These are phyloP conservation scores for Withania somnifera DNA, from an alignment of 305 asterid genomes.

Conservation along the genomic window DNA sequence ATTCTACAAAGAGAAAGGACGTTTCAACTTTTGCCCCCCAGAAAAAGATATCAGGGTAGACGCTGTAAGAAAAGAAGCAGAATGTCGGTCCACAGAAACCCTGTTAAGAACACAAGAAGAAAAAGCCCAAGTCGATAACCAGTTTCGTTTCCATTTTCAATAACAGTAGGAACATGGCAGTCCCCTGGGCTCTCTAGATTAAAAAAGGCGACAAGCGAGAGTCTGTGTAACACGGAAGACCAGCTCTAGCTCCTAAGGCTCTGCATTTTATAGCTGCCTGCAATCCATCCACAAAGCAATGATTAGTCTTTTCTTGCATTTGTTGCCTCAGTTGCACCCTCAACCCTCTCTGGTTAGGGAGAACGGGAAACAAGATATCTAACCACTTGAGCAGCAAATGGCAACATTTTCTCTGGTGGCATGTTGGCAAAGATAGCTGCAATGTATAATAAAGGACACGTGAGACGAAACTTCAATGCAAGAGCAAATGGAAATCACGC, in stretches of 20 bases:
- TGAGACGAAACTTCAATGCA: background rate
- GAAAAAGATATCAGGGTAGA: background rate
- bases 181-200: conserved; percentile 43
- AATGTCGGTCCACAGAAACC: conserved; percentile 32
- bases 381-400: conserved; percentile 98
- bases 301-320: background rate
- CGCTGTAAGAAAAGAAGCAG: conserved; percentile 13
- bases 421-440: conserved; percentile 75
- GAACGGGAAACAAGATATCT: conserved; percentile 11
- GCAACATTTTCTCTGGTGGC: conserved; percentile 79
- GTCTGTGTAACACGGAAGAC: conserved; percentile 62
- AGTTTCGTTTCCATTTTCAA: conserved; percentile 2
- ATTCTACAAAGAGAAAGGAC: background rate
- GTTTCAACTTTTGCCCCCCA: background rate
- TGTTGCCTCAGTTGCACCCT: background rate
- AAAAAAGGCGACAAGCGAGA: conserved; percentile 69
- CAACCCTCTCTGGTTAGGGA: background rate
- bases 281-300: conserved; percentile 5
- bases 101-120: conserved; percentile 17
- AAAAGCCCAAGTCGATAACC: conserved; percentile 42
- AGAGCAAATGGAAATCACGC: background rate
- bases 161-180: conserved; percentile 4
- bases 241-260: conserved; percentile 83
- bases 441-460: background rate
- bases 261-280: conserved; percentile 90